phyloP scores from a whole-genome alignment of 352 stramenopile genomes.

The Globisporangium middletonii region DNA sequence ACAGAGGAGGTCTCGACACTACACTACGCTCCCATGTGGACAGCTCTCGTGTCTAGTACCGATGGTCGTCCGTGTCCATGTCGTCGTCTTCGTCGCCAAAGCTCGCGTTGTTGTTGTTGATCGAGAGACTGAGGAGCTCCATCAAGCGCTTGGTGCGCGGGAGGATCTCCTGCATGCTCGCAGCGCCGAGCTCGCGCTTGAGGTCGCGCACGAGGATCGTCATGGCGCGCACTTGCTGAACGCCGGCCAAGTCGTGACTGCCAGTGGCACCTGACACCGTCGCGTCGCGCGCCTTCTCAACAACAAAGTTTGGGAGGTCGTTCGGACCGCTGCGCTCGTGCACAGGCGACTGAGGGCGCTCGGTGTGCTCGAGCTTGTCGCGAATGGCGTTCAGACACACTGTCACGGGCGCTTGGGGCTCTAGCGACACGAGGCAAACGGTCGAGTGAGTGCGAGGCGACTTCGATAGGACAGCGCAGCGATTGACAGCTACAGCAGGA shows the following conservation, averaged over 20 bases:
- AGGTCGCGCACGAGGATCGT: conserved; percentile 61
- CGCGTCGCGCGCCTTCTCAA: conserved; percentile 24
- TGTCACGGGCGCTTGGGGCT: conserved; percentile 35
- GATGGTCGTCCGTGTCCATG: not conserved
- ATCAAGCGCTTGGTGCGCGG: conserved; percentile 73
- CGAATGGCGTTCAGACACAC: conserved; percentile 46
- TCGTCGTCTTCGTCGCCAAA: conserved; percentile 10
- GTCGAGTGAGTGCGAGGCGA: not conserved
- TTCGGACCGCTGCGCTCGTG: not conserved
- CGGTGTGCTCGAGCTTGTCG: conserved; percentile 21
- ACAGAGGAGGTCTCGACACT: too few species aligned
- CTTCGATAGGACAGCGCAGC: too few species aligned
- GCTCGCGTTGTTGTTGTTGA: conserved; percentile 26
- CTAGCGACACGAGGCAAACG: conserved; percentile 16
- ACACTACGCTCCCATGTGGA: too few species aligned
- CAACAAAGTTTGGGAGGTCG: conserved; percentile 50
- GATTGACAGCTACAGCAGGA: not conserved
- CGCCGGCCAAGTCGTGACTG: conserved; percentile 34
- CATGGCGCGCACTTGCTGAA: conserved; percentile 74
- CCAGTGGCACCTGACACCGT: conserved; percentile 1
- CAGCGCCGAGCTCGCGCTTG: conserved; percentile 69
- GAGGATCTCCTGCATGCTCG: conserved; percentile 69
- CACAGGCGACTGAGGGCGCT: conserved; percentile 9
- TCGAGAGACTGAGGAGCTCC: conserved; percentile 73
- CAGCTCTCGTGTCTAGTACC: not conserved